A percentile compares a stretch with the other conserved stretches of the same genome.
Conservation (phyloP, 805 yeast genomes). For the Saccharomycopsis sp. region DNA sequence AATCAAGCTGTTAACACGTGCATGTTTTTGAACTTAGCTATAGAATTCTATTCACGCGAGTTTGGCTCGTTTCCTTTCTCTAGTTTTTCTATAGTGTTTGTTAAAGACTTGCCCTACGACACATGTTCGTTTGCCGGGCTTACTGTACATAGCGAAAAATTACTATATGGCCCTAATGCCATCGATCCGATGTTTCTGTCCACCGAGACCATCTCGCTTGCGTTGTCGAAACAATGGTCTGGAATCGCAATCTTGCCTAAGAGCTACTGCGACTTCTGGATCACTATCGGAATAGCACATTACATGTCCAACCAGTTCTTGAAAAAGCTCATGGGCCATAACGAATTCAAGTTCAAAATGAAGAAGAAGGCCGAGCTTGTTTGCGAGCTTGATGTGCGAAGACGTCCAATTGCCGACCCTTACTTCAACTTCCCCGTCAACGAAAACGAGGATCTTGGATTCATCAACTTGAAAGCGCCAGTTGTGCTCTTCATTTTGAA, state of each 20-base stretch:
- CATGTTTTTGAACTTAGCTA: slow-evolving; percentile 65
- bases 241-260: slow-evolving; percentile 86
- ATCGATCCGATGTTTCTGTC: slow-evolving; percentile 73
- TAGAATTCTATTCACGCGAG: slow-evolving; percentile 78
- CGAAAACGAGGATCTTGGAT: slow-evolving; percentile 41
- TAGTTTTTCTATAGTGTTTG: slow-evolving; percentile 70
- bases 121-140: slow-evolving; percentile 70
- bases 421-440: slow-evolving; percentile 57
- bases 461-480: slow-evolving; percentile 77
- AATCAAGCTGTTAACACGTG: slow-evolving; percentile 64
- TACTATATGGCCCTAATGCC: slow-evolving; percentile 64
- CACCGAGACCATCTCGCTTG: slow-evolving; percentile 62
- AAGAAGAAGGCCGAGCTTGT: slow-evolving; percentile 59
- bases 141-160: slow-evolving; percentile 49
- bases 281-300: slow-evolving; percentile 75
- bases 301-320: slow-evolving; percentile 76
- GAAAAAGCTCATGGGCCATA: slow-evolving; percentile 68
- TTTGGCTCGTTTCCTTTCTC: slow-evolving; percentile 92
- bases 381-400: slow-evolving; percentile 69
- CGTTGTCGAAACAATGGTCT: slow-evolving; percentile 85
- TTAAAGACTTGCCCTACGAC: slow-evolving; percentile 45
- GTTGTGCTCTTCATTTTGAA: slow-evolving; percentile 79
- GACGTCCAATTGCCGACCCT: slow-evolving; percentile 75
- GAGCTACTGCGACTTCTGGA: slow-evolving; percentile 78
- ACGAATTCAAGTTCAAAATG: slow-evolving; percentile 70